Percentiles rank a stretch among this genome's conserved stretches.
Evolutionary conservation across 352 stramenopile species (phyloP).

Genomic region (Globisporangium abappressorium): DNA sequence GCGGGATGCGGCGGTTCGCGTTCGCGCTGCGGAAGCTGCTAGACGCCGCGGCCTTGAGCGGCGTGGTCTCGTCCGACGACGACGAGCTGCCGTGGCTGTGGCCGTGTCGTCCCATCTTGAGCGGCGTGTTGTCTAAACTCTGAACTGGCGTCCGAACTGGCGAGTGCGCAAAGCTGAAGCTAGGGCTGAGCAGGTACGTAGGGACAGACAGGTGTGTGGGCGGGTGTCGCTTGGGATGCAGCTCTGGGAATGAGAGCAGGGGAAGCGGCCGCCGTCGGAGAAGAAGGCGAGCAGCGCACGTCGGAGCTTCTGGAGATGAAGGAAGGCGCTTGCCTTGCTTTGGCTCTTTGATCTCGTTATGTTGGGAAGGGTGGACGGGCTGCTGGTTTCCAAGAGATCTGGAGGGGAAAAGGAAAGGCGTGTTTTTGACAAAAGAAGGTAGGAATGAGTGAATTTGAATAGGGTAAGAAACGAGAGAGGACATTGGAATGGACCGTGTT

Average conservation of each 20-base stretch:
- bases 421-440: neutral
- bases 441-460: neutral
- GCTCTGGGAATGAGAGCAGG: neutral
- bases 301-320: neutral
- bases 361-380: neutral
- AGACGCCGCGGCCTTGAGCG: slow-evolving; percentile 36
- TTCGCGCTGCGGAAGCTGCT: slow-evolving; percentile 11
- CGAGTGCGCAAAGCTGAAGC: neutral
- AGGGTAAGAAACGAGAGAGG: neutral
- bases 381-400: neutral
- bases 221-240: neutral
- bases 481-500: neutral
- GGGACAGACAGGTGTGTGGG: neutral
- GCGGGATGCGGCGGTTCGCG: slow-evolving; percentile 42
- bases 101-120: slow-evolving; percentile 3
- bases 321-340: neutral
- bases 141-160: neutral
- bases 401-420: neutral
- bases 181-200: neutral
- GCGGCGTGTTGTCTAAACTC: neutral
- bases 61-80: slow-evolving; percentile 46
- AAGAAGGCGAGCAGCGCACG: neutral
- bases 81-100: slow-evolving; percentile 25
- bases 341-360: neutral
- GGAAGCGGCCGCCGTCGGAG: neutral